These are phyloP conservation scores for Astragalus membranaceus DNA, from an alignment of 306 rosid species.

Conservation along the genomic window DNA sequence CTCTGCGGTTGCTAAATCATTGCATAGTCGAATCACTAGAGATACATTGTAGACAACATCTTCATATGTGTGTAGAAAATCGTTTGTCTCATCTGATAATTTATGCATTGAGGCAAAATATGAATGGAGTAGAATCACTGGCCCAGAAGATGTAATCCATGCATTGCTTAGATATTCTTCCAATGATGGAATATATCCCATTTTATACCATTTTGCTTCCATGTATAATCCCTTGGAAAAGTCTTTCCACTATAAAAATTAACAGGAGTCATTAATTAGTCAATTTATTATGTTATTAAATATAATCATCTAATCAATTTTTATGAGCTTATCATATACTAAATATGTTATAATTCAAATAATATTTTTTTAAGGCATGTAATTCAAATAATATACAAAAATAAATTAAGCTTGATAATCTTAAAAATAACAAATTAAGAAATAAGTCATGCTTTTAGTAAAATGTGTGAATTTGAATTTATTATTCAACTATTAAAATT, in stretches of 20 bases:
- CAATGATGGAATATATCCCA: constrained; percentile 34
- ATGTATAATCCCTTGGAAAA: constrained; percentile 39
- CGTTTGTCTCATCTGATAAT: not conserved
- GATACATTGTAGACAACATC: constrained; percentile 28
- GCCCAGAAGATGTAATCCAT: constrained; percentile 50
- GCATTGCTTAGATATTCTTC: constrained; percentile 45
- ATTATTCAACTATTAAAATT: too few relatives aligned
- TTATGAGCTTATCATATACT: too few relatives aligned
- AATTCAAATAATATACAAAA: too few relatives aligned
- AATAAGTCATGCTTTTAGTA: too few relatives aligned
- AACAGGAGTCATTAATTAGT: not conserved
- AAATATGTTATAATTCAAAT: too few relatives aligned
- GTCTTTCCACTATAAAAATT: constrained; percentile 41
- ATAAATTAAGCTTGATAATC: too few relatives aligned
- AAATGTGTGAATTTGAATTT: too few relatives aligned
- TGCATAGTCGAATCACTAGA: constrained; percentile 30
- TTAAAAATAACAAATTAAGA: too few relatives aligned
- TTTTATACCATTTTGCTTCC: constrained; percentile 53
- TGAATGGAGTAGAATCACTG: constrained; percentile 28
- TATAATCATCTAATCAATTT: too few relatives aligned
- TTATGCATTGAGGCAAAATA: constrained; percentile 26
- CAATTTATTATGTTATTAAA: too few relatives aligned
- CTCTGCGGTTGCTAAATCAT: constrained; percentile 25
- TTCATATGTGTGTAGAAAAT: constrained; percentile 8
- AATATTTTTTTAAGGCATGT: too few relatives aligned